These are phyloP conservation scores for Acephala macrosclerotiorum DNA, from an alignment of 2,329 filamentous ascomycete genomes.

Conservation along the genomic window DNA sequence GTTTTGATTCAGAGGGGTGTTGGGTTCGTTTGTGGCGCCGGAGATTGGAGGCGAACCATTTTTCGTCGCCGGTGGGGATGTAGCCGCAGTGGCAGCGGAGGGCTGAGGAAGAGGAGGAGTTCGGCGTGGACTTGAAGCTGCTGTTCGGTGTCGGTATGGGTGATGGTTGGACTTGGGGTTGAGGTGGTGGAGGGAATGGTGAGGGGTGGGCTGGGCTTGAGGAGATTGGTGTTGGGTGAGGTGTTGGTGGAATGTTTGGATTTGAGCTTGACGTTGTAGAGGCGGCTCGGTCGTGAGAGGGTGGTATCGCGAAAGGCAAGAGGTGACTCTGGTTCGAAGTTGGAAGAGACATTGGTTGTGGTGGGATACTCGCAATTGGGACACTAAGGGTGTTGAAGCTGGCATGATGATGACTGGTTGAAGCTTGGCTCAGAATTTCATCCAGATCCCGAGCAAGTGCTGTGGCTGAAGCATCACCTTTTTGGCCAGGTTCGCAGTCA, in stretches of 20 bases:
- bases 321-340: neutral
- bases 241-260: neutral
- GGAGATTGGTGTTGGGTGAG: conserved; percentile 2
- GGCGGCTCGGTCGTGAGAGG: neutral
- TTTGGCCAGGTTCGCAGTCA: neutral
- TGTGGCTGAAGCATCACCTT: neutral
- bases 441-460: conserved; percentile 8
- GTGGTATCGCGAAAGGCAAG: neutral
- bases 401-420: neutral
- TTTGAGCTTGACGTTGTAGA: neutral
- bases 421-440: conserved; percentile 7
- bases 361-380: neutral
- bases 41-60: conserved; percentile 41
- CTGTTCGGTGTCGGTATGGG: neutral
- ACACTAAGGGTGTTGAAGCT: neutral
- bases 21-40: conserved; percentile 37
- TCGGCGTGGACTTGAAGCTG: conserved; percentile 3
- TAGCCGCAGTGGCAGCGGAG: conserved; percentile 30
- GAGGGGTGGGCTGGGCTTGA: neutral
- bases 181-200: conserved; percentile 1
- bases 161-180: neutral
- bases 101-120: neutral
- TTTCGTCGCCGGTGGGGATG: conserved; percentile 34
- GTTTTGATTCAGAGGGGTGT: conserved; percentile 29
- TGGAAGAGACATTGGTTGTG: neutral